A percentile compares a stretch with the other conserved stretches of the same genome.
These are phyloP conservation scores for Mycena albidolilacea DNA, from an alignment of 768 basidiomycete genomes.

Conservation along the genomic window DNA sequence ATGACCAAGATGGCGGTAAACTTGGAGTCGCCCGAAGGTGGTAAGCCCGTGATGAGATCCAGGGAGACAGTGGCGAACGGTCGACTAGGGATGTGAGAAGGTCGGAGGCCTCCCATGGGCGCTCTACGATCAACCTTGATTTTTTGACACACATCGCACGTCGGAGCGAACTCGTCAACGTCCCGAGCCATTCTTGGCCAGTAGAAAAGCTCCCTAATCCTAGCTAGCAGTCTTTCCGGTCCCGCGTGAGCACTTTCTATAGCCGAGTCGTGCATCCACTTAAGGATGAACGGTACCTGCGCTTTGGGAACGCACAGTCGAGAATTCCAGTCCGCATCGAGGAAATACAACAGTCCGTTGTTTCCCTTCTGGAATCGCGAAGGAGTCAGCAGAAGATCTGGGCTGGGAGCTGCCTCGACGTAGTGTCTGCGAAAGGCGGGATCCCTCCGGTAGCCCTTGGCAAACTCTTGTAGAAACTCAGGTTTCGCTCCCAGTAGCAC, in stretches of 20 bases:
- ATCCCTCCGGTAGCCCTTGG: neutral
- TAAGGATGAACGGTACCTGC: slow-evolving; percentile 28
- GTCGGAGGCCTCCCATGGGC: slow-evolving; percentile 3
- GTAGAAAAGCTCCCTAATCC: slow-evolving; percentile 9
- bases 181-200: neutral
- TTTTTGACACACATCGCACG: slow-evolving; percentile 21
- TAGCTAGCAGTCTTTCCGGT: neutral
- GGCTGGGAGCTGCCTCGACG: neutral
- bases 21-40: slow-evolving; percentile 35
- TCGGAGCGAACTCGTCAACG: neutral
- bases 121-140: slow-evolving; percentile 5
- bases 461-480: neutral
- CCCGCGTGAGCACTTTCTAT: neutral
- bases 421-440: neutral
- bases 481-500: neutral
- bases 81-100: slow-evolving; percentile 5
- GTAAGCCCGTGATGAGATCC: slow-evolving; percentile 10
- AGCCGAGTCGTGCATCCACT: neutral
- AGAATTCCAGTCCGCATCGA: slow-evolving; percentile 17
- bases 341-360: slow-evolving; percentile 28
- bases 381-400: neutral
- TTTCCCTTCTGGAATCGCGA: slow-evolving; percentile 9
- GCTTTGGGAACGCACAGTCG: slow-evolving; percentile 26
- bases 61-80: slow-evolving; percentile 8
- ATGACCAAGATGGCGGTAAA: slow-evolving; percentile 44